Base-by-base conservation (phyloP, 106 monocot species). In the Dendrobium catenatum region DNA sequence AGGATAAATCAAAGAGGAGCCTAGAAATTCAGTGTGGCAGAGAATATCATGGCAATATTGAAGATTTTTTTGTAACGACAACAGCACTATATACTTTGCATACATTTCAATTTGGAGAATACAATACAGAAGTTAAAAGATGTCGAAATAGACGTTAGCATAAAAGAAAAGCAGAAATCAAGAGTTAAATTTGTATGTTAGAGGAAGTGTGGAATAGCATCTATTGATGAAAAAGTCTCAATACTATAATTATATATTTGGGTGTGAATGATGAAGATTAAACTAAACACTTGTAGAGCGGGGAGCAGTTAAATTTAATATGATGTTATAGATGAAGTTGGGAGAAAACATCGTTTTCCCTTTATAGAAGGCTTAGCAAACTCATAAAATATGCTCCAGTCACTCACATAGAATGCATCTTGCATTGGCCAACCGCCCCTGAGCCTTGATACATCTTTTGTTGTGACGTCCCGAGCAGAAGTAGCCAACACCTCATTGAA, bases 391-490 rank as follows among this genome's bases (percentile, higher is more conserved):
- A 20, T 66, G 42, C 37, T 15, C 4, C 22, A 82, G 37, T 16
- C 75, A 88, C 94, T 83, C 81, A 98, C 98, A 90, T 87, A 86
- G 87, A 98, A 98, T 83, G 92, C 93, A 87, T 98, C 98, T 72
- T 94, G 94, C 80, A 98, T 81, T 73, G 95, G 89, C 98, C 98
- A 98, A 72, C 98, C 98, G 55, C 98, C 98, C 80, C 98, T 88
- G 42, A 98, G 81, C 78, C 98, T 91, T 70, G 95, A 87, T 80
- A 98, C 79, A 86, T 98, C 98, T 78, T 98, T 98, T 67, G 89
- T 88, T 47, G 87, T 82, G 70, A 95, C 86, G 78, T 98, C 98
- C 61, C 89, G 83, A 37, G 88, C 94, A 41, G 98, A 95, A 79
- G 91, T 86, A 81, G 88, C 79, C 67, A 98, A 80, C 47, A 98